Base-by-base conservation (phyloP, 495 filamentous ascomycete genomes). In the Aspergillus homomorphus region DNA sequence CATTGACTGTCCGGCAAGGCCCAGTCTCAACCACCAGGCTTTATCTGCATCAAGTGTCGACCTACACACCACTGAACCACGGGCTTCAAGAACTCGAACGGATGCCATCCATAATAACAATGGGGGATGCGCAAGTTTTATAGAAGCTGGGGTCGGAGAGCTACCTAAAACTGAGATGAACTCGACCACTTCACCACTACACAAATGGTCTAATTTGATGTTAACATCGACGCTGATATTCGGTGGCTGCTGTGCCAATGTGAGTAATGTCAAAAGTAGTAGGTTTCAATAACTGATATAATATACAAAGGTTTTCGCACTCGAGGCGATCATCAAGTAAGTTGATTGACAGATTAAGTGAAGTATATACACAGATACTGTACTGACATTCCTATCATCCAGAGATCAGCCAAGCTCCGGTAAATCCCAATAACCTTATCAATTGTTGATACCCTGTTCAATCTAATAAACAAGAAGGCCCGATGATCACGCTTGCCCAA, bases 231-330 rank as follows among this genome's bases (percentile, higher is more conserved):
- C 80, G 21, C 78, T 97, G 56, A 98, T 98, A 49, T 96, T 98
- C 69, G 94, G 95, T 42, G 94, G 94, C 38, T 99, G 94, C 69
- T 99, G 94, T 79, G 91, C 92, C 28, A 99, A 98, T 80, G 94
- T 98, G 71, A 73, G 82, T 77, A 28, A 20, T 20, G 22, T 38
- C 28, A 14, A 20, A 49, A 42, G 0, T 41, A 53, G 46, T 58
- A 64, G 58, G 64, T 56, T 49, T 45, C 53, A 53, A 56, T 64
- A 67, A 56, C 69, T 61, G 55, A 62, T 48, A 2, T 23, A 57
- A 57, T n/a, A 23, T 28, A 20, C 57, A 10, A 60, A 92, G 89
- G 89, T 92, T 26, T 98, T 96, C 75, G 89, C 92, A 8, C 84
- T 99, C 43, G 94, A 99, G 71, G 91, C 90, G 20, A 96, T 98